Evolutionary conservation across 305 asterid species (phyloP).

Genomic region (Fraxinus nigra): DNA sequence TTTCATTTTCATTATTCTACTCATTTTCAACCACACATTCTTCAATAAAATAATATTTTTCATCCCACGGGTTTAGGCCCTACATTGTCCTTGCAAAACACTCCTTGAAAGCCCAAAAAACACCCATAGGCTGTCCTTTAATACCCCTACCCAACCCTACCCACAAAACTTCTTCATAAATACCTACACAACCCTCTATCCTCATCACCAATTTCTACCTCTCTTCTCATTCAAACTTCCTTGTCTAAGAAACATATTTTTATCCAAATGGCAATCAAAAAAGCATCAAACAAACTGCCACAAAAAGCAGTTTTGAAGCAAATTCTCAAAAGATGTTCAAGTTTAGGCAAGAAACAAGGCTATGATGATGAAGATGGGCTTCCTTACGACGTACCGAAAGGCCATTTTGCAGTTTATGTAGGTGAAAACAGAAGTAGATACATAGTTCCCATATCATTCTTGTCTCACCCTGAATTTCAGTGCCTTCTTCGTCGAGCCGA

Average conservation of each 20-base stretch:
- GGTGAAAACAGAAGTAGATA: constrained; percentile 64
- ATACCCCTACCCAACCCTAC: constrained; percentile 4
- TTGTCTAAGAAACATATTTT: background rate
- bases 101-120: constrained; percentile 35
- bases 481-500: constrained; percentile 65
- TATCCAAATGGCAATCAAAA: constrained; percentile 30
- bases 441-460: constrained; percentile 65
- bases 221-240: background rate
- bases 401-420: constrained; percentile 77
- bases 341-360: constrained; percentile 52
- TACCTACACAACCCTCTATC: constrained; percentile 34
- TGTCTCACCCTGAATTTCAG: constrained; percentile 64
- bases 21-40: no score
- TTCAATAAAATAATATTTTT: no score
- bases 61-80: constrained; percentile 29
- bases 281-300: constrained; percentile 34
- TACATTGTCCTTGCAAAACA: constrained; percentile 43
- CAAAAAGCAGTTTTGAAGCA: constrained; percentile 58
- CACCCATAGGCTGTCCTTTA: constrained; percentile 37
- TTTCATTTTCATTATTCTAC: no score
- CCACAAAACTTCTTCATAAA: constrained; percentile 32
- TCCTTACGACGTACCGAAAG: constrained; percentile 73
- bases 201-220: constrained; percentile 24
- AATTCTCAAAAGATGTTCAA: constrained; percentile 61
- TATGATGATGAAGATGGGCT: constrained; percentile 39